Evolutionary conservation across 345 rosid genomes (phyloP).

Genomic region (Clarkia xantiana): DNA sequence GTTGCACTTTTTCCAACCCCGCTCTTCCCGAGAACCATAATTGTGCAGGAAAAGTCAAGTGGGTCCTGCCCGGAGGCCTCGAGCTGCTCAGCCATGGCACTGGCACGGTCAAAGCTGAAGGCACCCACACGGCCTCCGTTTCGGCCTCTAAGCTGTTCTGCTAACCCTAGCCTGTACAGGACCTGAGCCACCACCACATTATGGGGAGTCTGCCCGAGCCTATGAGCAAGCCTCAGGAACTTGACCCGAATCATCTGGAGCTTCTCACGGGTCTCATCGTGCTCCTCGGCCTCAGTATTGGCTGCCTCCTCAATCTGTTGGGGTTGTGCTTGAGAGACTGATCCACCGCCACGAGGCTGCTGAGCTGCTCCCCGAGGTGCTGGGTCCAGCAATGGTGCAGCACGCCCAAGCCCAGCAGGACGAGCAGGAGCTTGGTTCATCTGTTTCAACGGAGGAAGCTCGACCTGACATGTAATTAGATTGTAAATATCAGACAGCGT

Average conservation of each 20-base stretch:
- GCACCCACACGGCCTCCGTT: constrained; percentile 99
- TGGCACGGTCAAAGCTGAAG: constrained; percentile 95
- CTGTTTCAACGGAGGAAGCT: not conserved
- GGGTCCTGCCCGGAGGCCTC: constrained; percentile 92
- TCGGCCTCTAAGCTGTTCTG: constrained; percentile 94
- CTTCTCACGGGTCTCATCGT: constrained; percentile 89
- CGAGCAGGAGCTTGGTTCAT: constrained; percentile 28
- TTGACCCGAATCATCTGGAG: constrained; percentile 97
- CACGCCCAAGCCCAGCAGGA: constrained; percentile 93
- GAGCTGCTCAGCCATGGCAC: constrained; percentile 96
- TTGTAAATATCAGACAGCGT: constrained; percentile 7
- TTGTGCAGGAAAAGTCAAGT: constrained; percentile 96
- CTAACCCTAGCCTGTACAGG: constrained; percentile 86
- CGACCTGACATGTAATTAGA: constrained; percentile 10
- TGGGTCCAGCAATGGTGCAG: constrained; percentile 70
- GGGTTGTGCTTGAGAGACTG: constrained; percentile 34
- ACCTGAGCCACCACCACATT: constrained; percentile 99
- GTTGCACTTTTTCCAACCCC: constrained; percentile 99
- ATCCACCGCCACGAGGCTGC: constrained; percentile 70
- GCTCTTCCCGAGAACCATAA: constrained; percentile 94
- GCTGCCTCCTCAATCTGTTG: constrained; percentile 70
- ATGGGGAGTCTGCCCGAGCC: constrained; percentile 98
- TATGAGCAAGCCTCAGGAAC: constrained; percentile 87
- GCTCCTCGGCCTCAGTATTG: constrained; percentile 61
- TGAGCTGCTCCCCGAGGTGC: constrained; percentile 51